Base-by-base conservation (phyloP, 441 rosid species). In the Corymbia calophylla region DNA sequence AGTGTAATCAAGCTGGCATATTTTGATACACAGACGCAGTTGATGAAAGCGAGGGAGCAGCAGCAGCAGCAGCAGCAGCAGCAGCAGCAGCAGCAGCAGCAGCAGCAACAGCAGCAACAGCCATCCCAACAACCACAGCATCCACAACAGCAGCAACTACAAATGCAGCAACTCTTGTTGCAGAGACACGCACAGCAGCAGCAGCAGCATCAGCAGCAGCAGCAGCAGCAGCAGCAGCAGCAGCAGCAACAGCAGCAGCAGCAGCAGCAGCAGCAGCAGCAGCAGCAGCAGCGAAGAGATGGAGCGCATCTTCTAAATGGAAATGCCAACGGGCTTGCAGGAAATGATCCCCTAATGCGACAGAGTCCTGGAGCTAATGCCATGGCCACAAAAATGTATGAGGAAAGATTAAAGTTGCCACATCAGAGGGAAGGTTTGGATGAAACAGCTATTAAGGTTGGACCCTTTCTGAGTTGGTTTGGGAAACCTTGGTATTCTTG, bases 351-450 rank as follows among this genome's bases (percentile, higher is more conserved):
- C 77, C 94, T 93, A 49, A 92, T 93, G 95, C 95, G 97, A 85
- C 99, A 95, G 92, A 95, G 92, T 88, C 86, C 98, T 90, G 98
- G 93, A 88, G 97, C 96, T 87, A 97, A 92, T 95, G 95, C 97
- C 88, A 88, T 96, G 93, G 96, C 98, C 29, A 93, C 95, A 87
- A 96, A 95, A 92, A 93, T 97, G 94, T 96, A 95, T 23, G 99
- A 96, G 94, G 99, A 96, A 90, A 93, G 96, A 89, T 92, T 94
- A 86, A 98, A 97, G 89, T 88, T 93, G 90, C 98, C 99, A 84
- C 91, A 89, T 87, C 98, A 93, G 92, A 95, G 97, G 93, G 99
- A 97, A 91, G 91, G 97, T 64, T 91, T 95, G 92, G 97, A 95
- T 87, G 98, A 96, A 89, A 94, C 97, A 31, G 90, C 96, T 87